Evolutionary conservation across 179 eudicot genomes (phyloP), one percentile per base, ranked within the genome.

Genomic region (Beta lomatogona): DNA sequence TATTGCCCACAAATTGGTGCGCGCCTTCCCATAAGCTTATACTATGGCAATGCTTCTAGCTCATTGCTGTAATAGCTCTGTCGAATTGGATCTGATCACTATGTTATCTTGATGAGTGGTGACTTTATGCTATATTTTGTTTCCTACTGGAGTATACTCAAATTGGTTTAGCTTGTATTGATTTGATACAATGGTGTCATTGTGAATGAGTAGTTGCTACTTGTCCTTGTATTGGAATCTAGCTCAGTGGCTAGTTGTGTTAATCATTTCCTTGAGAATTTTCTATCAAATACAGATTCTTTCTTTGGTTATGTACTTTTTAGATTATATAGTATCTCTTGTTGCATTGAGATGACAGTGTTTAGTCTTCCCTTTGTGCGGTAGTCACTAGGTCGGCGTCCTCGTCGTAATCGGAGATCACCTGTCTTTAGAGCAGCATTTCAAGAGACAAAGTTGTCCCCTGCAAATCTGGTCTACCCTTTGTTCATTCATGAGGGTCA

Each of bases 401-500:
- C 98, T 71, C 93, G 99, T 68, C 93, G 98, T 41, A 94, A 94
- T 81, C 92, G 99, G 67, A 88, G 81, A 71, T 89, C 99, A 54
- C 87, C 97, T 1, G 92, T 79, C 0, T 59, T 90, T 57, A 88
- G 98, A 84, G 91, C 94, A 63, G 97, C 99, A 66, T 93, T 97
- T 76, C 98, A 94, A 67, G 99, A 97, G 85, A 93, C 97, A 73
- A 86, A 9, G 79, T 65, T 97, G 79, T 86, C 95, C n/a, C 97
- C 99, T 66, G 93, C 99, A 13, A 97, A 97, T 86, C 85, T 97
- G 53, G 99, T 94, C 25, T 93, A 94, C 80, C 99, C 99, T 4
- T 90, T 97, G 85, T 97, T 97, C 80, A 93, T 97, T 85, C 99
- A 97, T 80, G 99, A 97, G 89, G 97, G 99, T 89, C 76, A 65